Evolutionary conservation across 345 rosid species (phyloP).

Genomic region (Punica granatum): DNA sequence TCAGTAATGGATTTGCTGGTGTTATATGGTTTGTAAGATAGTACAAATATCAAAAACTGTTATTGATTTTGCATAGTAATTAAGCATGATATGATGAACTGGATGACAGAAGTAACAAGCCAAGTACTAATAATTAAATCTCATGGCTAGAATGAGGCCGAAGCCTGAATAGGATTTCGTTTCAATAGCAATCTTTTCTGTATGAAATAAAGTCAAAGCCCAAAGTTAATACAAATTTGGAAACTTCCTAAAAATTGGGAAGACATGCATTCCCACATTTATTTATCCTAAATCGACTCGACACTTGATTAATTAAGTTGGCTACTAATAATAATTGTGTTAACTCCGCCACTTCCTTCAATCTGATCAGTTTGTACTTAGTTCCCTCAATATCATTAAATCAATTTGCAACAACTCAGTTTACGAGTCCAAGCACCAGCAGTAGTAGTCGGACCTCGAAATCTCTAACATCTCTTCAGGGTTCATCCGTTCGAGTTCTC

Average conservation of each 20-base stretch:
- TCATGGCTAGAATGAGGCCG: too few relatives aligned
- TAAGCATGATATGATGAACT: too few relatives aligned
- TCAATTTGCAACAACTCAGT: background rate
- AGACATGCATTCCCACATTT: background rate
- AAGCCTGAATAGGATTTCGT: too few relatives aligned
- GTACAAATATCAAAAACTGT: too few relatives aligned
- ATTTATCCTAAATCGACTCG: background rate
- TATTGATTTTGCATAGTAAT: too few relatives aligned
- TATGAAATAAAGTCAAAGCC: too few relatives aligned
- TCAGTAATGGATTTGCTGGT: too few relatives aligned
- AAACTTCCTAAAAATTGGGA: background rate
- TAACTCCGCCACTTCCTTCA: background rate
- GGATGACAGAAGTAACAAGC: too few relatives aligned
- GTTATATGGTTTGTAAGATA: too few relatives aligned
- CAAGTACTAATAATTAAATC: too few relatives aligned
- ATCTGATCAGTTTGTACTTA: background rate
- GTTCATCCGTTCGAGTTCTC: constrained; percentile 71
- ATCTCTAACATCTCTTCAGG: constrained; percentile 61
- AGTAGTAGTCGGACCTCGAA: constrained; percentile 78
- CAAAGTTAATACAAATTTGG: background rate
- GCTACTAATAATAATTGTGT: background rate
- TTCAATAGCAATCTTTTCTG: too few relatives aligned
- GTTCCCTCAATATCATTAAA: background rate
- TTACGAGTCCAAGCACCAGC: constrained; percentile 82
- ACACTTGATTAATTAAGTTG: background rate